Base-by-base conservation (phyloP, 2,329 filamentous ascomycete species). In the Xylaria sp. region DNA sequence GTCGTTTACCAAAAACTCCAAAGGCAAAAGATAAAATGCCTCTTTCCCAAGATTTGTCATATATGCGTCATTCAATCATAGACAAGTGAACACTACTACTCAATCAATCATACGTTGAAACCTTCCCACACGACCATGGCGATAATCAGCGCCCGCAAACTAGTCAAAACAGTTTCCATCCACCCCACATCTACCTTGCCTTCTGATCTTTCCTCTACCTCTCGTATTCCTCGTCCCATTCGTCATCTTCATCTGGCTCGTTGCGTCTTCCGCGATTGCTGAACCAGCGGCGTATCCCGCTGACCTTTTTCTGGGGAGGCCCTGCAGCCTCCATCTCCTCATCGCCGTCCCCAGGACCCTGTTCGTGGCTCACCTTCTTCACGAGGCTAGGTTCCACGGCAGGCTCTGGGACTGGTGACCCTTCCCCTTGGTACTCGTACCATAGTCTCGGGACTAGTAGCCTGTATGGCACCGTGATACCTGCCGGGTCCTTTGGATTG, bases 401-500 rank as follows among this genome's bases (percentile, higher is more conserved):
- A 11, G 25, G 31, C 37, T 50, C 54, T 7, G 21, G 23, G 19
- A 46, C 59, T 8, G 28, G 43, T 7, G 28, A 38, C 15, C 70
- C 69, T 60, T 80, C 78, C 5, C 77, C 78, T 80, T 78, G 74
- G 63, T 85, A 83, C 54, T 85, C 82, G 60, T 88, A 89, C 77
- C 83, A 84, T 54, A 99, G 79, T 56, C 88, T 87, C 11, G 96
- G 95, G 4, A 99, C 89, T 1, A 98, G 83, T 4, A 99, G 79
- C 40, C 92, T 84, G 75, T 99, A 99, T 8, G 93, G 92, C 53
- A 88, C 86, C 0, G 95, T 99, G 67, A 92, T 92, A 14, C 95
- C 96, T 0, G 91, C 85, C 0, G 95, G 94, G 70, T 99, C 93
- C 66, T 87, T 88, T 46, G 91, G 86, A 70, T 90, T 93, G 64